These are phyloP conservation scores for Euphrasia confusa DNA, from an alignment of 257 asterid genomes.

Conservation along the genomic window DNA sequence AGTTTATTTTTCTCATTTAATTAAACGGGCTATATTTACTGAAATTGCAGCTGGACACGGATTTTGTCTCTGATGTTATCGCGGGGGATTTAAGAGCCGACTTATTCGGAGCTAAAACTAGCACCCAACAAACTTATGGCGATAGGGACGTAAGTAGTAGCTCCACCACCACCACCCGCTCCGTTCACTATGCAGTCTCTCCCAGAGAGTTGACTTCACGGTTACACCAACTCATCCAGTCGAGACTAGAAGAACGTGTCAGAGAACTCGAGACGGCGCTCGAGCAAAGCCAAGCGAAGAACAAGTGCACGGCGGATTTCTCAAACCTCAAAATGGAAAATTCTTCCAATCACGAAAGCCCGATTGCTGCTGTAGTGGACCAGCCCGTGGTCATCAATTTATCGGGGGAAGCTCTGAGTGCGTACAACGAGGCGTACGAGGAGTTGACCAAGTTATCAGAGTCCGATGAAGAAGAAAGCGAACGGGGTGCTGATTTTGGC, in stretches of 20 bases:
- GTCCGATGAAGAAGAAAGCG: constrained; percentile 44
- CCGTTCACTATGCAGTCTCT: constrained; percentile 57
- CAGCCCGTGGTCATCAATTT: constrained; percentile 57
- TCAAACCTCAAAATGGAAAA: constrained; percentile 25
- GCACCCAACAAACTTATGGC: constrained; percentile 30
- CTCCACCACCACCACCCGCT: constrained; percentile 46
- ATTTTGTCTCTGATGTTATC: constrained; percentile 36
- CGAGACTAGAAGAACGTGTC: constrained; percentile 65
- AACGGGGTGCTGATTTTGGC: neutral
- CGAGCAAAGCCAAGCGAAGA: constrained; percentile 52
- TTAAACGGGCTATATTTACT: neutral
- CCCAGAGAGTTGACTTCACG: constrained; percentile 77
- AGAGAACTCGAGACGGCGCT: constrained; percentile 77
- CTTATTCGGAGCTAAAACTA: constrained; percentile 30
- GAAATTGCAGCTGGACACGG: constrained; percentile 55
- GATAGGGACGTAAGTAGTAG: constrained; percentile 29
- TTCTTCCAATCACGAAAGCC: constrained; percentile 1
- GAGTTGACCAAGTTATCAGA: constrained; percentile 44
- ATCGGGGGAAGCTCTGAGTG: constrained; percentile 57
- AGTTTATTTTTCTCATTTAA: neutral
- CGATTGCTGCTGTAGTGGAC: constrained; percentile 24
- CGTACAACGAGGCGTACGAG: constrained; percentile 52
- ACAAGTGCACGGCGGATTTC: constrained; percentile 15
- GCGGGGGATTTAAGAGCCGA: constrained; percentile 50
- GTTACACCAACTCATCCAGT: constrained; percentile 75